A percentile compares a stretch with the other conserved stretches of the same genome.
phyloP scores from a whole-genome alignment of 1,284 basidiomycete species.

The Tausonia pullulans region DNA sequence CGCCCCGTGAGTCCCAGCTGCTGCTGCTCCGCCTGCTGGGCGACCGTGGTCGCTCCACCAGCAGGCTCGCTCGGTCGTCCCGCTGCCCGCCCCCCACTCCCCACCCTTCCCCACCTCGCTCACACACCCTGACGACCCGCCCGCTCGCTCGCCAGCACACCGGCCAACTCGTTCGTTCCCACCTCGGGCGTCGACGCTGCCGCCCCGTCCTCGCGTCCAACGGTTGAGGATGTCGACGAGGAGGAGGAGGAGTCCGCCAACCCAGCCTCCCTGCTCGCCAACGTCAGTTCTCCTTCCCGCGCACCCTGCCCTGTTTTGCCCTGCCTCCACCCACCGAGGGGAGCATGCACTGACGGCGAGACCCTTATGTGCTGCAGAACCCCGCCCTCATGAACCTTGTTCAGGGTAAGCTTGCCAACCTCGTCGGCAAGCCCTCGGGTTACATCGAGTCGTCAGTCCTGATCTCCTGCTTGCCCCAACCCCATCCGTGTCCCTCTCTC shows the following conservation, averaged over 20 bases:
- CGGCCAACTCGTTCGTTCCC: slow-evolving; percentile 2
- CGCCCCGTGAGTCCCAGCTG: too few relatives aligned
- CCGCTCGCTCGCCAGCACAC: not conserved
- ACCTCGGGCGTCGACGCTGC: slow-evolving; percentile 22
- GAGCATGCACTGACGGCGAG: too few relatives aligned
- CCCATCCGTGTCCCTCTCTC: not conserved
- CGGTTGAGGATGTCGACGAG: slow-evolving; percentile 56
- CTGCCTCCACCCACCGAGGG: not conserved
- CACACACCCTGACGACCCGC: not conserved
- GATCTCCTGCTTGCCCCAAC: not conserved
- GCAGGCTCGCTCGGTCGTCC: too few relatives aligned
- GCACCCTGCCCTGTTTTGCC: not conserved
- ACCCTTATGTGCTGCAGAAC: slow-evolving; percentile 34
- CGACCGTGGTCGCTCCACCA: too few relatives aligned
- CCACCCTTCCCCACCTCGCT: not conserved
- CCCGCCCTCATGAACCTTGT: slow-evolving; percentile 47
- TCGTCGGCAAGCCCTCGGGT: slow-evolving; percentile 69
- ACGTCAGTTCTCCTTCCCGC: slow-evolving; percentile 26
- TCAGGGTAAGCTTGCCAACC: slow-evolving; percentile 51
- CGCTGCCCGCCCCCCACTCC: not conserved
- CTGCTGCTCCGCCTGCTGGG: too few relatives aligned
- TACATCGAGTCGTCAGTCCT: slow-evolving; percentile 54
- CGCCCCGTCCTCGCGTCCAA: slow-evolving; percentile 60
- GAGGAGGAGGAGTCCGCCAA: slow-evolving; percentile 38
- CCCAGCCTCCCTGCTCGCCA: slow-evolving; percentile 33